Percentiles rank a stretch among this genome's conserved stretches.
Conservation (phyloP, 371 early-diverging fungal genomes). For the Smittium culicis region DNA sequence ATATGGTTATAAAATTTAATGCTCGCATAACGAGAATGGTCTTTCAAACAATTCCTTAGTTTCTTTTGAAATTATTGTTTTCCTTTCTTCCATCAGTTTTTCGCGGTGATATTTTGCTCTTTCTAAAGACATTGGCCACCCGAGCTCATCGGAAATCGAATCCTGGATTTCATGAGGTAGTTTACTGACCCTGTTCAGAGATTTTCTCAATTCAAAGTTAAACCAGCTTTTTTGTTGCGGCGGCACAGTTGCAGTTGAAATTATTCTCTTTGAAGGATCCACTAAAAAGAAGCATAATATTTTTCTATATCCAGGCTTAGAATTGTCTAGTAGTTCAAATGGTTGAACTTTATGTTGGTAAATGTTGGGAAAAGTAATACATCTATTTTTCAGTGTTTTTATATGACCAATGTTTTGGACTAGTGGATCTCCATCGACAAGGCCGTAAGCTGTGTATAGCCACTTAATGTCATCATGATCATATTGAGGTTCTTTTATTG, state of each 20-base stretch:
- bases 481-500: constrained; percentile 17
- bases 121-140: constrained; percentile 8
- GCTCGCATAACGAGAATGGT: constrained; percentile 6
- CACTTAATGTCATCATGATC: constrained; percentile 20
- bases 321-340: constrained; percentile 5
- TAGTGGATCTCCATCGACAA: constrained; percentile 12
- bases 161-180: constrained; percentile 1
- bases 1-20: too few species aligned
- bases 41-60: constrained; percentile 3
- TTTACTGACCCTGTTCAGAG: background rate
- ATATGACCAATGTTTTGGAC: constrained; percentile 2
- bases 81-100: constrained; percentile 10
- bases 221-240: constrained; percentile 9
- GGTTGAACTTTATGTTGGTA: constrained; percentile 37
- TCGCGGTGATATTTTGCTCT: constrained; percentile 1
- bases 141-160: background rate
- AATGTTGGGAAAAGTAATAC: constrained; percentile 46
- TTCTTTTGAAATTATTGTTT: background rate
- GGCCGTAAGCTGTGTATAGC: constrained; percentile 4
- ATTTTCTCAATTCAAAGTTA: background rate
- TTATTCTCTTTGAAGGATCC: constrained; percentile 1
- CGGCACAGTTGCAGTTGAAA: constrained; percentile 6
- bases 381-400: constrained; percentile 5
- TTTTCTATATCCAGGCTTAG: constrained; percentile 10
- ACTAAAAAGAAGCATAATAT: constrained; percentile 10